These are phyloP conservation scores for Apiospora rasikravindrae DNA, from an alignment of 2,329 filamentous ascomycete genomes.

Conservation along the genomic window DNA sequence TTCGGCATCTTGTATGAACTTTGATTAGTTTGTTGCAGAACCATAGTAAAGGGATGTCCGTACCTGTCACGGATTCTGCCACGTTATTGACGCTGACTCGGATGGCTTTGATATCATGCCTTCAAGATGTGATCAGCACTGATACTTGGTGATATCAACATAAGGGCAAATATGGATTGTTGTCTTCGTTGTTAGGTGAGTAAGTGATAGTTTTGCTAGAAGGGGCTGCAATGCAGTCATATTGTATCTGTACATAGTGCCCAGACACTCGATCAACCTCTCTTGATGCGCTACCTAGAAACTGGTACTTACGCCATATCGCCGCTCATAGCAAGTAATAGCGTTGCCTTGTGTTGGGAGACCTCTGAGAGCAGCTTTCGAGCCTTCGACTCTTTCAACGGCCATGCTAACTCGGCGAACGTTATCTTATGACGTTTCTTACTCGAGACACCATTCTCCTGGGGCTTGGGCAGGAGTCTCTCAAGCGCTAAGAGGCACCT, in stretches of 20 bases:
- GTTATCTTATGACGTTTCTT: slow-evolving; percentile 14
- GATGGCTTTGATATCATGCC: slow-evolving; percentile 20
- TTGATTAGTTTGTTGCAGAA: background rate
- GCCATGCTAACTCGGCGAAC: slow-evolving; percentile 22
- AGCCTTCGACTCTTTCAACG: slow-evolving; percentile 24
- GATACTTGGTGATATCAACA: background rate
- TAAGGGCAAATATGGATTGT: too few species aligned
- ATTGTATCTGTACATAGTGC: too few species aligned
- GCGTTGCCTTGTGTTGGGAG: slow-evolving; percentile 25
- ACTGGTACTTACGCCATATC: slow-evolving; percentile 20
- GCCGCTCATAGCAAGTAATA: slow-evolving; percentile 23
- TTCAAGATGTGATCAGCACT: background rate
- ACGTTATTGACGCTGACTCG: background rate
- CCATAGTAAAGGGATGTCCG: too few species aligned
- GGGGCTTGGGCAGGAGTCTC: background rate
- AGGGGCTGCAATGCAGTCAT: background rate
- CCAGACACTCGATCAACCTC: too few species aligned
- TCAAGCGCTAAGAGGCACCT: background rate
- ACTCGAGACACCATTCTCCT: background rate
- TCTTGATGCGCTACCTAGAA: background rate
- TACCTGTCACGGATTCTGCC: background rate
- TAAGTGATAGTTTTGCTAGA: too few species aligned
- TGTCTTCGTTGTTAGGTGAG: too few species aligned
- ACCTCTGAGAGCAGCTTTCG: slow-evolving; percentile 24
- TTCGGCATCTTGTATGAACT: background rate